Evolutionary conservation across 371 early-diverging fungal genomes (phyloP), one percentile per base, ranked within the genome.

Genomic region (Zancudomyces culisetae): DNA sequence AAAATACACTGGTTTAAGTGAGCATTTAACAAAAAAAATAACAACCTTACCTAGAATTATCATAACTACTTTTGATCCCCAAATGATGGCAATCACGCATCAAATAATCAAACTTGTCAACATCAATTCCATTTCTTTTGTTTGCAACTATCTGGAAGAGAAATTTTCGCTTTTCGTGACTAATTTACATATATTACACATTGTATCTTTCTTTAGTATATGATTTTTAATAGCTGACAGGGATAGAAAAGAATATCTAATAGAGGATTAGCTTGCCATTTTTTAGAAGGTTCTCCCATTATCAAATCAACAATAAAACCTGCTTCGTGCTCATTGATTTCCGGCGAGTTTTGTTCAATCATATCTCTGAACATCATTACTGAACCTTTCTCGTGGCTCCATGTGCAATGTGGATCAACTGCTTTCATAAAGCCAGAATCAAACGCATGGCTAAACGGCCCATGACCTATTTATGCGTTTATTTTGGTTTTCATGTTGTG

Each of bases 51-150:
- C 62, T 68, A 15, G 72, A 69, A 29, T 78, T 75, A 59, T 94
- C 91, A 51, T 86, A 84, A 23, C 83, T 80, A 35, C 74, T 75
- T 42, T 79, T 82, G 23, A 89, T 66, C 0, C 90, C 90, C 2
- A 90, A 69, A 54, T 90, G 84, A 57, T 81, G 78, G 49, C 86
- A 83, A 67, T 95, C 96, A 12, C 98, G 71, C 57, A 79, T 76
- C 42, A 97, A 73, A 56, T 95, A 97, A 62, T 97, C 98, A 66
- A 92, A 94, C 67, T 92, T 92, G 67, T 97, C 98, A 18, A 95
- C 96, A 62, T 97, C 98, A 21, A 95, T 74, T 27, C 83, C 80
- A 57, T 87, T 94, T 50, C 81, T 72, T 61, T 90, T 83, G 70
- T 97, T 97, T 35, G 92, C 85, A 0, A 97, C 96, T 56, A 97